Evolutionary conservation across 352 stramenopile genomes (phyloP), one percentile per base, ranked within the genome.

Genomic region (Halophytophthora batemanensis): DNA sequence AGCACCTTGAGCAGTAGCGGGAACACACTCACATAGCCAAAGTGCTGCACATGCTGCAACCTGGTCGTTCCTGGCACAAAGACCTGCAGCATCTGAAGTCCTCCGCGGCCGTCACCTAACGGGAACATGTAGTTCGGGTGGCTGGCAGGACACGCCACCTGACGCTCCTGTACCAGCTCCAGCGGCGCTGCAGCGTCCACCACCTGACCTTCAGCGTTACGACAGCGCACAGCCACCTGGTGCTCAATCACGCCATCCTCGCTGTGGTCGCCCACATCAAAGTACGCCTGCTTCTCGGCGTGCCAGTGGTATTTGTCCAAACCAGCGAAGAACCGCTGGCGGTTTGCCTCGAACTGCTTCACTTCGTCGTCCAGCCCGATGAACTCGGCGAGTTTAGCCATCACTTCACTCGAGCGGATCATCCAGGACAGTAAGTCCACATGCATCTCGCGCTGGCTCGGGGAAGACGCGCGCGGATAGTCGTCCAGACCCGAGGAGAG

Each of bases 341-440:
- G 59, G 47, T 86, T 67, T 0, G 23, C 10, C 29, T 67, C 8
- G 44, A 74, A 87, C 7, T 25, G 44, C 19, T 58, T 10, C 2
- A 60, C 49, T 2, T 76, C 71, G 17, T 46, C 34, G 3, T 74
- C 45, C 13, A 65, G 44, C 0, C 49, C 65, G n/a, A 79, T 66
- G 21, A 77, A 67, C 3, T 29, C n/a, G 14, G 74, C 73, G 2
- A 90, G 41, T 22, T 67, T 68, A 1, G 62, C 53, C 54, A 93
- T 73, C 13, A 90, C 54, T 15, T 79, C 58, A 40, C 74, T 90
- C 18, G 67, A 67, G 29, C 79, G 80, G 31, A 93, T 81, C 69
- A 97, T 90, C 93, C 93, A 98, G 34, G 78, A 83, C 0, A 96
- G 50, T 46, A 97, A 40, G 51, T 98, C 93, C 19, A 97, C 81